Evolutionary conservation across 1,139 yeast genomes (phyloP).

Genomic region (Spencermartinsiella ligniputridi): DNA sequence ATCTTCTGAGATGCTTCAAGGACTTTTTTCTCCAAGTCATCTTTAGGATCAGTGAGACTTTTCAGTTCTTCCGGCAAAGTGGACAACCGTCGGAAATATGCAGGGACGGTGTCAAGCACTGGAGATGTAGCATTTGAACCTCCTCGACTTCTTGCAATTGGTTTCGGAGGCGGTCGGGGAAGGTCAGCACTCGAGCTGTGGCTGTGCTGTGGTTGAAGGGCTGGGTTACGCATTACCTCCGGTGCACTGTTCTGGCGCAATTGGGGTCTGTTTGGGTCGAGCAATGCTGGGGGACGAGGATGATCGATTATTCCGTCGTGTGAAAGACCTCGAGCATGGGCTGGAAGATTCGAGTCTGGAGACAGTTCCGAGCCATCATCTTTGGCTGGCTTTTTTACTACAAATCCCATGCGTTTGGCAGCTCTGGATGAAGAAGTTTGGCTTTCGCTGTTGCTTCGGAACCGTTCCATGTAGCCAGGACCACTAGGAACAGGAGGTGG

Average conservation of each 20-base stretch:
- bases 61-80: constrained; percentile 53
- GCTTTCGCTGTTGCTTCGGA: constrained; percentile 57
- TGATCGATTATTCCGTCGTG: constrained; percentile 20
- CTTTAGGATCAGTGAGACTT: constrained; percentile 7
- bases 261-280: not conserved
- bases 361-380: not conserved
- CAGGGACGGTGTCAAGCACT: constrained; percentile 35
- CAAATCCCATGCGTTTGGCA: constrained; percentile 32
- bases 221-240: constrained; percentile 9
- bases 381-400: constrained; percentile 23
- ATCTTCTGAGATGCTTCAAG: constrained; percentile 36
- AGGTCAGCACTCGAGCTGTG: constrained; percentile 2
- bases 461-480: constrained; percentile 35
- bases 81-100: constrained; percentile 67
- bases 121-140: constrained; percentile 22
- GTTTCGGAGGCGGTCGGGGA: not conserved
- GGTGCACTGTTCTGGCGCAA: not conserved
- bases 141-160: constrained; percentile 11
- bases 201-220: constrained; percentile 39
- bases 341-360: constrained; percentile 5
- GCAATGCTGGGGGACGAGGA: not conserved
- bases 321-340: constrained; percentile 20
- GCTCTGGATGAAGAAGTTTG: constrained; percentile 47
- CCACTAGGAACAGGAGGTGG: constrained; percentile 1
- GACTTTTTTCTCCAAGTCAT: constrained; percentile 19